Percentiles rank a stretch among this genome's conserved stretches.
phyloP scores from a whole-genome alignment of 2,329 filamentous ascomycete species.

The Colletotrichum sp. region DNA sequence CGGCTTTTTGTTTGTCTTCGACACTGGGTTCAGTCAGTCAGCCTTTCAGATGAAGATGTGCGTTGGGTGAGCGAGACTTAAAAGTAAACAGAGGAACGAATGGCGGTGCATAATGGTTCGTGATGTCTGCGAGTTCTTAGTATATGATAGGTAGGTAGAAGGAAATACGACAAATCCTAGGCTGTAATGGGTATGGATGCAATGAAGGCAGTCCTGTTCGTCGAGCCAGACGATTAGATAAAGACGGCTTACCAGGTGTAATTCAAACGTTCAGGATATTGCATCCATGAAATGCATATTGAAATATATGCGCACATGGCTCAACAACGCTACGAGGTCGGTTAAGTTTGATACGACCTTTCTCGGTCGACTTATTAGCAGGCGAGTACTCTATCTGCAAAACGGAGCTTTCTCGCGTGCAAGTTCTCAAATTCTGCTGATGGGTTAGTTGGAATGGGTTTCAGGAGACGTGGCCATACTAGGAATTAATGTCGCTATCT shows the following conservation, averaged over 20 bases:
- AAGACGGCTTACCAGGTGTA: neutral
- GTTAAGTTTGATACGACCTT: neutral
- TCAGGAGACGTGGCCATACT: neutral
- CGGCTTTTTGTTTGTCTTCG: neutral
- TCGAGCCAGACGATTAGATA: neutral
- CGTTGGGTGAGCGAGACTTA: too few relatives aligned
- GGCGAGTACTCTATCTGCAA: neutral
- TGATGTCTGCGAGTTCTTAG: neutral
- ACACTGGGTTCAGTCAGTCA: neutral
- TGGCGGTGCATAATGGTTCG: too few relatives aligned
- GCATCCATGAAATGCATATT: neutral
- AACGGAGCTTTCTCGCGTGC: neutral
- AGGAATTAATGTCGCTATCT: too few relatives aligned
- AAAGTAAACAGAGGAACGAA: too few relatives aligned
- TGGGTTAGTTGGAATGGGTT: fast-evolving
- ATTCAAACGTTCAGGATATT: neutral
- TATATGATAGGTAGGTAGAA: neutral
- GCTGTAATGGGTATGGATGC: neutral
- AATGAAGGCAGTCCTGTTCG: neutral
- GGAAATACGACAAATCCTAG: neutral
- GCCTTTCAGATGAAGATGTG: neutral
- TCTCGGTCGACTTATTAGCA: neutral
- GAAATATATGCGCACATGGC: neutral
- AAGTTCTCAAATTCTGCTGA: too few relatives aligned
- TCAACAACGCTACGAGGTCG: neutral